These are phyloP conservation scores for Coemansia sp. DNA, from an alignment of 192 early-diverging fungal species.

Conservation along the genomic window DNA sequence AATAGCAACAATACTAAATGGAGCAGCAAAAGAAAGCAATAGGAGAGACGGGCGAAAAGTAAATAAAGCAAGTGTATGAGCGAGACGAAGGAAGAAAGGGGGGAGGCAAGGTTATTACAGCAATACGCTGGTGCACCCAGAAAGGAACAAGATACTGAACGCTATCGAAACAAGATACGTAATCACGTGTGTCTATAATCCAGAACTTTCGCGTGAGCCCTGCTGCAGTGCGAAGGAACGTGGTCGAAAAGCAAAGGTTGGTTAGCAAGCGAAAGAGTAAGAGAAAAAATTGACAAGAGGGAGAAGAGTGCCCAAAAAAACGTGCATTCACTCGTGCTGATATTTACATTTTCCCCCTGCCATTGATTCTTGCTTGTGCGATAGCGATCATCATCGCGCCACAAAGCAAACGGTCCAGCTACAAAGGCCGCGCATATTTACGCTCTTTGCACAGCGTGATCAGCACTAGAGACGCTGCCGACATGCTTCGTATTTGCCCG, in stretches of 20 bases:
- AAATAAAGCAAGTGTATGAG: neutral
- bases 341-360: neutral
- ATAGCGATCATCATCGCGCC: conserved; percentile 8
- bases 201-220: neutral
- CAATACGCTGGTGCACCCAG: neutral
- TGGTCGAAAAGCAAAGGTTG: neutral
- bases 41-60: neutral
- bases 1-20: neutral
- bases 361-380: neutral
- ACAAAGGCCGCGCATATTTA: neutral
- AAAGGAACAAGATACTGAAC: neutral
- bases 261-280: neutral
- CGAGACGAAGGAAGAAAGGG: neutral
- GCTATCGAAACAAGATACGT: neutral
- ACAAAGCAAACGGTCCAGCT: conserved; percentile 1
- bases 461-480: neutral
- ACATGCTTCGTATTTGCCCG: neutral
- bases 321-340: neutral
- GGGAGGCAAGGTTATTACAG: neutral
- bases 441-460: neutral
- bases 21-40: neutral
- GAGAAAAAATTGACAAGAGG: neutral
- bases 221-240: neutral
- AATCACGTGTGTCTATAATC: neutral
- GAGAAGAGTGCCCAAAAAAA: neutral